Base-by-base conservation (phyloP, 176 grass and related monocot genomes). In the Phoenix roebelenii region DNA sequence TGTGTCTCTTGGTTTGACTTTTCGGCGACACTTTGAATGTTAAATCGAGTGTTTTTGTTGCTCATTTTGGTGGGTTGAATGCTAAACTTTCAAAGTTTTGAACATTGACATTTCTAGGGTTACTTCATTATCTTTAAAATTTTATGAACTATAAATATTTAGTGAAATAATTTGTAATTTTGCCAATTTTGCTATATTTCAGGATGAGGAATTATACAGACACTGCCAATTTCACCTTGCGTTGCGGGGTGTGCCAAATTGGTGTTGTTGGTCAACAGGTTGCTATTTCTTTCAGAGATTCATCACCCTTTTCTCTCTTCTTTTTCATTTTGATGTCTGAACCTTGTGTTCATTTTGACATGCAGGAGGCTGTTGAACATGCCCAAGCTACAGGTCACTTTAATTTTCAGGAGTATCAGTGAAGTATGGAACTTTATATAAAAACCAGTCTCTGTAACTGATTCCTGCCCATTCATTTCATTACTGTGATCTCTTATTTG, bases 351-450 rank as follows among this genome's bases (percentile, higher is more conserved):
- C 15, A 23, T 66, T 58, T 59, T 19, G 51, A 25, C 44, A 60
- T 75, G 74, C 76, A 97, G 87, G 93, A 97, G 68, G 93, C 93
- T 23, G 69, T 83, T 3, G 93, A 85, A 26, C 93, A 97, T 55
- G 93, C 93, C 2, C 93, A 92, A 67, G 93, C 87, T 66, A 97
- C 93, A 0, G 87, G 93, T 16, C 87, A 85, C 52, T 66, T 88
- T 60, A 92, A 97, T 77, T 97, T 92, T 64, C 93, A 97, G 71
- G 93, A 97, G 74, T 97, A 83, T 72, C 85, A 72, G 55, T 88
- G 67, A 80, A 49, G 30, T 55, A 35, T 23, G 53, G 19, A 72
- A 51, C 7, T 72, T 65, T 5, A 5, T 30, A 30, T 7, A 30
- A 30, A 44, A 44, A 44, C 35, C 35, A 30, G 16, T 76, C 61